Base-by-base conservation (phyloP, 192 early-diverging fungal genomes). In the Lobosporangium transversale region DNA sequence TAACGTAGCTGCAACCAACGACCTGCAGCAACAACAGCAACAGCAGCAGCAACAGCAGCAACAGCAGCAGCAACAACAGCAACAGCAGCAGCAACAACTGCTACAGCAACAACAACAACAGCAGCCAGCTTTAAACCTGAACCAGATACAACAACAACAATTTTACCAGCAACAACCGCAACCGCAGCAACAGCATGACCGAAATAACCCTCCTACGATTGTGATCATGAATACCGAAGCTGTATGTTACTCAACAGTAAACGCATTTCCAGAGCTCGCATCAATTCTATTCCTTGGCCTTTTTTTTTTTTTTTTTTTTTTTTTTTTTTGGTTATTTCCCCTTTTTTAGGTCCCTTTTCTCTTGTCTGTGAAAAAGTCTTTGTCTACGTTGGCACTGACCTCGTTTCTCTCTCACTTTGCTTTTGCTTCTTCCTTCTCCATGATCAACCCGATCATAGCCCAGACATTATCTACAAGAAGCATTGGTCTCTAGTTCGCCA, bases 171-270 rank as follows among this genome's bases (percentile, higher is more conserved):
- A 55, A 35, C 21, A 55, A 15, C 53, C 18, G n/a, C 50, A 52
- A 52, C 50, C 54, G 12, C 51, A 49, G 17, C 62, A 66, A 56
- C 68, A 51, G n/a, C 69, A 35, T 26, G 64, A 71, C 49, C 23
- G 50, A 14, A 53, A 31, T 26, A 48, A 69, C 54, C 70, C 65
- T 5, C 68, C 70, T 10, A 66, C 73, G 32, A 62, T 75, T 20
- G 67, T 67, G 23, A 81, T 81, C 43, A 68, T 75, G 67, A 75
- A 69, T 55, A 62, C 66, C 15, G 66, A 81, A 53, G 51, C 55
- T 60, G 59, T 68, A 81, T 49, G 66, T 40, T 14, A 40, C 14
- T 14, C 37, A 14, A 14, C n/a, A n/a, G n/a, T n/a, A n/a, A n/a
- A n/a, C 37, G 37, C 37, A 40, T 40, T 53, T 47, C 14, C 37